Base-by-base conservation (phyloP, 805 yeast species). In the Saccharomycopsis fibuligera region DNA sequence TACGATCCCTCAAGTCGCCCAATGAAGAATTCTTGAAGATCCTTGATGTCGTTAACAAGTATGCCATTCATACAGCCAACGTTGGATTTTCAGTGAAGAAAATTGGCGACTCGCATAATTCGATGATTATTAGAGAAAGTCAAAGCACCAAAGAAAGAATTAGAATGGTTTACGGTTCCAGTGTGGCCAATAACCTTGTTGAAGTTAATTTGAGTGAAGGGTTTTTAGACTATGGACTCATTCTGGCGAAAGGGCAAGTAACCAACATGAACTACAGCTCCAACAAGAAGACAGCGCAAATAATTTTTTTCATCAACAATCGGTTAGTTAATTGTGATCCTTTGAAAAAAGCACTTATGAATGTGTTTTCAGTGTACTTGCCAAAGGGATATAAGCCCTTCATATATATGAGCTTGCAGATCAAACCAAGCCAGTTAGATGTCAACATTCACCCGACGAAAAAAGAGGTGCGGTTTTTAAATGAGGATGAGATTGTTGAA, bases 361-460 rank as follows among this genome's bases (percentile, higher is more conserved):
- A 81, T 31, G 67, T 82, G 0, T 89, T 80, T 59, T 70, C 79
- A 17, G 64, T 74, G 2, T 86, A 76, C 60, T 64, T 91, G 17
- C 96, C 97, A 0, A 86, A 83, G 56, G 95, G 95, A 0, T 71
- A 70, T 39, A 78, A 73, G 55, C 83, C 95, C 0, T 93, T 93
- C 60, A 72, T 86, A 1, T 93, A 89, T 63, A 50, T 93, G 45
- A 72, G 86, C 42, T 61, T 93, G n/a, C 68, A 68, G 17, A 78
- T 93, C 2, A 68, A 72, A 21, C 86, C 96, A 0, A 66, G 65
- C 30, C 81, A 82, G 52, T 72, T 93, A 5, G 99, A 93, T 62
- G 98, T 93, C 14, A 93, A 93, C 61, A 82, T 93, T 12, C 99
- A 93, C 60, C 99, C 99, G 0, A 91, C 98, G 0, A 93, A 93